Evolutionary conservation across 371 early-diverging fungal species (phyloP).

Genomic region (Blakeslea trispora): DNA sequence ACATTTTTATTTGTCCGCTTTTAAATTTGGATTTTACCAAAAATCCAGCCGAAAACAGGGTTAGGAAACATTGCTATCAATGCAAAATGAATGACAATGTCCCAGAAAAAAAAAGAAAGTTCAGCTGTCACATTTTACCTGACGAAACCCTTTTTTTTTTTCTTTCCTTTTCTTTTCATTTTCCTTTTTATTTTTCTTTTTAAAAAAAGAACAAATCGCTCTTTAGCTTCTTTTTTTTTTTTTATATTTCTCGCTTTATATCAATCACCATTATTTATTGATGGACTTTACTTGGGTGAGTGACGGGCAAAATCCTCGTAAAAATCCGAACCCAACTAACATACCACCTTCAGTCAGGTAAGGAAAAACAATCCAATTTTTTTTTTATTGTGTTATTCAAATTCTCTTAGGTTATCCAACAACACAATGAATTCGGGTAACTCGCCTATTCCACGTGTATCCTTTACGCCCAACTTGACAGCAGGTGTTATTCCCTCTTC

Average conservation of each 20-base stretch:
- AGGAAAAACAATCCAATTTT: not conserved
- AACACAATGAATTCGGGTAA: conserved; percentile 11
- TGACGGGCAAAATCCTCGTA: conserved; percentile 29
- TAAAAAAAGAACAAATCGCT: too few species aligned
- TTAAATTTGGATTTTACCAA: too few species aligned
- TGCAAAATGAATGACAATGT: not conserved
- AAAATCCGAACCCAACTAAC: conserved; percentile 18
- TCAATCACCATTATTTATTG: not conserved
- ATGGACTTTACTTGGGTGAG: conserved; percentile 32
- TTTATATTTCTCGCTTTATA: too few species aligned
- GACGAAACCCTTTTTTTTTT: conserved; percentile 1
- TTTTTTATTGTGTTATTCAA: too few species aligned
- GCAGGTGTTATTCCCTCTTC: not conserved
- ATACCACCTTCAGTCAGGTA: conserved; percentile 1
- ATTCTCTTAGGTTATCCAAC: too few species aligned
- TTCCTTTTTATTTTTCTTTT: not conserved
- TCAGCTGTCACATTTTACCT: conserved; percentile 15
- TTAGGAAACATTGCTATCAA: not conserved
- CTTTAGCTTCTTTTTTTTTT: too few species aligned
- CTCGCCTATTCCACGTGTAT: conserved; percentile 13
- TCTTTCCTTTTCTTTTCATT: not conserved
- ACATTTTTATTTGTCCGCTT: too few species aligned
- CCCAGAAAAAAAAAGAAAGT: not conserved
- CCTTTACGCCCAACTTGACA: conserved; percentile 11
- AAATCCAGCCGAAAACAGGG: too few species aligned